Evolutionary conservation across 1,139 yeast species (phyloP), one percentile per base, ranked within the genome.

Genomic region (Pichia sp.): DNA sequence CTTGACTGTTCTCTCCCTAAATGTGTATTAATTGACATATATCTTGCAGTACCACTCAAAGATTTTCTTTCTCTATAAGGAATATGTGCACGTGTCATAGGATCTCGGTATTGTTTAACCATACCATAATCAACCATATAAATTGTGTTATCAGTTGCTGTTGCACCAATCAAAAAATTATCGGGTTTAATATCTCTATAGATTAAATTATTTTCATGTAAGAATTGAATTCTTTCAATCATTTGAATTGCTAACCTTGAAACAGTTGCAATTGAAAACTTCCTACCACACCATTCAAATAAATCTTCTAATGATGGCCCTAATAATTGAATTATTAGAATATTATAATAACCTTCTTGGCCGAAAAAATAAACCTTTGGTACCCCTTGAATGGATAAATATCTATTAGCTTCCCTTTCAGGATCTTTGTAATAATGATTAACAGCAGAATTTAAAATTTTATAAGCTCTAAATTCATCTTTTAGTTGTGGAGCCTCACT

Each of bases 71-170:
- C 98, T 62, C 97, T 81, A 71, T 93, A 93, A 25, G 99, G 98
- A 60, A 93, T 93, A 72, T 93, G 99, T 67, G 84, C 93, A 67
- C 89, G 87, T 7, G 97, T 88, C 69, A 89, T 81, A 52, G 97
- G 97, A 69, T 93, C 98, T 64, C 97, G 79, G 71, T 88, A 93
- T 67, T 90, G 96, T 71, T 93, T 93, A 45, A 97, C 97, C 98
- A 93, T 91, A 59, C 99, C 99, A 68, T 90, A 93, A 68, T 86
- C 95, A 53, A 86, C 87, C 65, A 85, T 70, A 64, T 84, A 87
- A 50, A 85, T 84, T 49, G 71, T 70, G 65, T 86, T 84, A 46
- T 84, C 87, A 56, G 80, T 81, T 2, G 81, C 74, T 16, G 81
- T 74, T n/a, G 81, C 73, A 11, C 90, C 90, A 67, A 84, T 82